Evolutionary conservation across 2,329 filamentous ascomycete genomes (phyloP).

Genomic region (Exserohilum rostratum): DNA sequence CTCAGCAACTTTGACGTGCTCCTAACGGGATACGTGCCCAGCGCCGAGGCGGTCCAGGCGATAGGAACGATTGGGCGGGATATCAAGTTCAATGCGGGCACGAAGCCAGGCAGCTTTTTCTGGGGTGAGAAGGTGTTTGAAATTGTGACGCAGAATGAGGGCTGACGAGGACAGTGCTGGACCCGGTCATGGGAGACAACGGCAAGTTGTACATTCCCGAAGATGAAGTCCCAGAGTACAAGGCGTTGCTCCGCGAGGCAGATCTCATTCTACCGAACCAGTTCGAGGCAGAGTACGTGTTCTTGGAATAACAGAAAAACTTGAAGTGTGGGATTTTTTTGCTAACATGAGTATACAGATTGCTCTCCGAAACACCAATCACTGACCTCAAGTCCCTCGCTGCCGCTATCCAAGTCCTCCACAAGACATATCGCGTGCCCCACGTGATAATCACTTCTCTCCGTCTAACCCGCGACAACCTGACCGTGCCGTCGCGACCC

Average conservation of each 20-base stretch:
- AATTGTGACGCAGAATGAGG: too few relatives aligned
- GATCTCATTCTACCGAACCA: conserved; percentile 96
- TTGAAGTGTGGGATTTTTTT: not conserved
- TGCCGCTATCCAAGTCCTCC: conserved; percentile 76
- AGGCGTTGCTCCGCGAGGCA: conserved; percentile 75
- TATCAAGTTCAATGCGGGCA: conserved; percentile 69
- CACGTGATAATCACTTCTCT: conserved; percentile 95
- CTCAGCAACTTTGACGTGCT: conserved; percentile 92
- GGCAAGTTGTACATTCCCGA: conserved; percentile 88
- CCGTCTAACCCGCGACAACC: conserved; percentile 65
- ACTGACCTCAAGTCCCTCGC: conserved; percentile 74
- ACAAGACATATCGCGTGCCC: conserved; percentile 76
- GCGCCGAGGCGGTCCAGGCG: conserved; percentile 79
- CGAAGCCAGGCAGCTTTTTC: conserved; percentile 79
- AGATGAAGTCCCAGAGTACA: conserved; percentile 91
- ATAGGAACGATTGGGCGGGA: conserved; percentile 85
- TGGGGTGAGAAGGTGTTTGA: conserved; percentile 64
- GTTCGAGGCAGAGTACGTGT: conserved; percentile 87
- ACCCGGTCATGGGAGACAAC: conserved; percentile 98
- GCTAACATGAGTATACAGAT: conserved; percentile 55
- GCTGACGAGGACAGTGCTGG: conserved; percentile 66
- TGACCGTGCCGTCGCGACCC: conserved; percentile 43
- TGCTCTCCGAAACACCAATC: conserved; percentile 85
- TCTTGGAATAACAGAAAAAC: not conserved
- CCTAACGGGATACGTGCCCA: conserved; percentile 92